phyloP scores from a whole-genome alignment of 805 yeast genomes.

The Candida easanensis region DNA sequence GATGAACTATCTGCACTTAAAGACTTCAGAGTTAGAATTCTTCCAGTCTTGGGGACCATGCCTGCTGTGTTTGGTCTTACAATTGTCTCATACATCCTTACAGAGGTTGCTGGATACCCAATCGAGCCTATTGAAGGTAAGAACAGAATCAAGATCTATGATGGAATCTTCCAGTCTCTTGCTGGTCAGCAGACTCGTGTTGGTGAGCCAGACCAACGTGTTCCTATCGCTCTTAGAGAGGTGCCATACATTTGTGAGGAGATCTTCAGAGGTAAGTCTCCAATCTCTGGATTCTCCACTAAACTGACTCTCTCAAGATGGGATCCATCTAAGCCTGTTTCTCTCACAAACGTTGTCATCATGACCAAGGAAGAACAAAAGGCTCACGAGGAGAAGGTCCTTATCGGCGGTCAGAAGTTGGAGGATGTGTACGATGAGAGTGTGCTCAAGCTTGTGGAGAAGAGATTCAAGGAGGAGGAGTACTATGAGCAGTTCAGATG shows the following conservation, averaged over 20 bases:
- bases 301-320: constrained; percentile 80
- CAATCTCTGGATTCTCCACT: constrained; percentile 78
- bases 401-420: constrained; percentile 62
- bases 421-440: constrained; percentile 62
- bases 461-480: constrained; percentile 71
- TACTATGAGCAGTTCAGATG: constrained; percentile 61
- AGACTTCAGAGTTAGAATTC: constrained; percentile 88
- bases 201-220: constrained; percentile 67
- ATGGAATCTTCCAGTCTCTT: constrained; percentile 73
- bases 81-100: constrained; percentile 78
- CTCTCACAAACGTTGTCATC: constrained; percentile 77
- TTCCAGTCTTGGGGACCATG: constrained; percentile 95
- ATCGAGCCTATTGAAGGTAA: constrained; percentile 90
- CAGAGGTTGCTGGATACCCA: constrained; percentile 82
- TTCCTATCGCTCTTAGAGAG: constrained; percentile 72
- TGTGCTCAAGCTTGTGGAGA: constrained; percentile 52
- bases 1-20: constrained; percentile 83
- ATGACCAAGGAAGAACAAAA: constrained; percentile 88
- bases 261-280: constrained; percentile 88
- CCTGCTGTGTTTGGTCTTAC: constrained; percentile 96
- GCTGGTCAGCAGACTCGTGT: constrained; percentile 86
- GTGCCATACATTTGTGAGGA: constrained; percentile 86
- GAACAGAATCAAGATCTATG: constrained; percentile 81
- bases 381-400: constrained; percentile 70
- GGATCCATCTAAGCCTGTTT: constrained; percentile 66